These are phyloP conservation scores for Leptoxyphium fumago DNA, from an alignment of 2,329 filamentous ascomycete species.

Conservation along the genomic window DNA sequence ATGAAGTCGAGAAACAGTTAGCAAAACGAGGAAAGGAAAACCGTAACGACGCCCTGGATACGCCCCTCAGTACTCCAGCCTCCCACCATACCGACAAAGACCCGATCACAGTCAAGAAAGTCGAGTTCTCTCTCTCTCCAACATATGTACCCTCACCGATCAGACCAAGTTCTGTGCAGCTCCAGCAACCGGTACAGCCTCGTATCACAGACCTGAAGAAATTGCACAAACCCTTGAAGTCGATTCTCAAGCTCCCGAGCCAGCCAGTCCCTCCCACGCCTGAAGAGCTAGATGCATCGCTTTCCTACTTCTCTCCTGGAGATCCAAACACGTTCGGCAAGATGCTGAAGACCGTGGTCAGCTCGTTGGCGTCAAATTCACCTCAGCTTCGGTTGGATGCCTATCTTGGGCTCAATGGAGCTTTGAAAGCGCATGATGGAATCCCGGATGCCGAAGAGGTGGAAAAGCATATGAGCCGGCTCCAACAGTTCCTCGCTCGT, in stretches of 20 bases:
- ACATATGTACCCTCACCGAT: slow-evolving; percentile 23
- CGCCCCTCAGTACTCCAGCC: neutral
- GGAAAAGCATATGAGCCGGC: slow-evolving; percentile 57
- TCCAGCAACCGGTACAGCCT: neutral
- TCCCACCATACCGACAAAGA: neutral
- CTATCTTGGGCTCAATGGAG: slow-evolving; percentile 64
- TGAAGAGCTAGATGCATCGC: slow-evolving; percentile 25
- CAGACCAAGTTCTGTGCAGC: neutral
- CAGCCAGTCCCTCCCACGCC: slow-evolving; percentile 21
- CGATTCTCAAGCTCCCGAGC: slow-evolving; percentile 64
- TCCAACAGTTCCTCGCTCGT: slow-evolving; percentile 70
- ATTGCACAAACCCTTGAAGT: slow-evolving; percentile 44
- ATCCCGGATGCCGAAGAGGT: slow-evolving; percentile 61
- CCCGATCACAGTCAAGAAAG: slow-evolving; percentile 35
- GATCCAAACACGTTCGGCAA: slow-evolving; percentile 48
- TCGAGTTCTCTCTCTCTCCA: slow-evolving; percentile 47
- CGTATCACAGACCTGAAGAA: slow-evolving; percentile 32
- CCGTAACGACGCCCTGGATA: neutral
- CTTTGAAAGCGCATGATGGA: slow-evolving; percentile 68
- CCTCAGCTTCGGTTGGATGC: slow-evolving; percentile 65
- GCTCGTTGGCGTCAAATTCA: slow-evolving; percentile 64
- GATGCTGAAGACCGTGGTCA: slow-evolving; percentile 74
- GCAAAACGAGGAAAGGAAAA: neutral
- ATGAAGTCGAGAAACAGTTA: slow-evolving; percentile 5
- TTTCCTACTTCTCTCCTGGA: slow-evolving; percentile 28